Percentiles rank a stretch among this genome's conserved stretches.
These are phyloP conservation scores for Houttuynia cordata DNA, from an alignment of 164 flowering plant species.

Conservation along the genomic window DNA sequence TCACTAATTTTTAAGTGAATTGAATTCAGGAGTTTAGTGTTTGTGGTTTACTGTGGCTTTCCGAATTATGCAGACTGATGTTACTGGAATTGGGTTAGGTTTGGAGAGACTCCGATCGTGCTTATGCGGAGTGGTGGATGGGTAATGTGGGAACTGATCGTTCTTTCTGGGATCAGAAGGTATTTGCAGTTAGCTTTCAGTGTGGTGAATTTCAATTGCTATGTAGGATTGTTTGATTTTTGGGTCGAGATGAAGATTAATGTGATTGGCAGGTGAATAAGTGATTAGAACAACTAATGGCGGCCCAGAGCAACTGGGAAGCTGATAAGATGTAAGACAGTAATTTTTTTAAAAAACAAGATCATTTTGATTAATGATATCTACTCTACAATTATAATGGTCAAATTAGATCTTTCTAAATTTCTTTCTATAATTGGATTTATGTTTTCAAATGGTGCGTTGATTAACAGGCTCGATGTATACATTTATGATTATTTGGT, in stretches of 20 bases:
- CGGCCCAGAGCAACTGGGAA: constrained; percentile 67
- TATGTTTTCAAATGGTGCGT: neutral
- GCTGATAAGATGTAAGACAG: constrained; percentile 49
- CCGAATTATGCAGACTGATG: neutral
- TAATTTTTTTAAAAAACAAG: neutral
- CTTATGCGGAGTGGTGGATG: constrained; percentile 9
- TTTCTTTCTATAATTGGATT: neutral
- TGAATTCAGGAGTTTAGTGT: neutral
- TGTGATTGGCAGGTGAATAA: constrained; percentile 13
- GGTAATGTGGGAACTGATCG: constrained; percentile 17
- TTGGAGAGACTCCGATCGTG: constrained; percentile 10
- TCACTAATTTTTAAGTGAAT: neutral
- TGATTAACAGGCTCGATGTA: constrained; percentile 64
- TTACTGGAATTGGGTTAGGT: constrained; percentile 10
- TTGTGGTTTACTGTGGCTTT: neutral
- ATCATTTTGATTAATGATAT: too few relatives aligned
- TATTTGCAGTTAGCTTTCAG: constrained; percentile 1
- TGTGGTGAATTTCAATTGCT: neutral
- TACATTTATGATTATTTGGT: constrained; percentile 81
- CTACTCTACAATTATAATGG: neutral
- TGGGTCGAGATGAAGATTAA: neutral
- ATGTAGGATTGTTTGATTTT: neutral
- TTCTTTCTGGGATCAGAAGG: constrained; percentile 6
- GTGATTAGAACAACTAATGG: constrained; percentile 21
- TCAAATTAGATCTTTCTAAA: neutral